Percentiles rank a stretch among this genome's conserved stretches.
Conservation (phyloP, 305 asterid species). For the Fraxinus baroniana region DNA sequence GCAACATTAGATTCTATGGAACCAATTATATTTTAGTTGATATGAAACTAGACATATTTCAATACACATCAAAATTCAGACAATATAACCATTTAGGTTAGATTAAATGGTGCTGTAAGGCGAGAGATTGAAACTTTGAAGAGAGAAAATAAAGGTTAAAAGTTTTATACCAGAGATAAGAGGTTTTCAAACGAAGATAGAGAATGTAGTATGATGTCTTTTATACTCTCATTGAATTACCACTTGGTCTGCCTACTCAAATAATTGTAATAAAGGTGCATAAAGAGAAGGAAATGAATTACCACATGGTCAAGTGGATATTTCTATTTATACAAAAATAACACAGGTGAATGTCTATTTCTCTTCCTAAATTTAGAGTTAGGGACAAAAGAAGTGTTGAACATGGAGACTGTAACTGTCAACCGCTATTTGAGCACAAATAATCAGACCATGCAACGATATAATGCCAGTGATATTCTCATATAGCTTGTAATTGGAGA, state of each 20-base stretch:
- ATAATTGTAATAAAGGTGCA: constrained; percentile 3
- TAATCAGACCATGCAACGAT: constrained; percentile 4
- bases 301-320: constrained; percentile 7
- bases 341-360: constrained; percentile 14
- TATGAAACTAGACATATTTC: constrained; percentile 2
- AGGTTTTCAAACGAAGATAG: not conserved
- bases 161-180: not conserved
- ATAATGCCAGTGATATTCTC: constrained; percentile 9
- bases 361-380: not conserved
- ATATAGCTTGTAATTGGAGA: constrained; percentile 7
- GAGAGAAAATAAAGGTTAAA: not conserved
- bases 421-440: constrained; percentile 13
- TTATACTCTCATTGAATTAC: not conserved
- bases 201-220: not conserved
- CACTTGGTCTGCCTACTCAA: not conserved
- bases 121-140: not conserved
- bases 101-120: constrained; percentile 3
- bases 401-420: constrained; percentile 6
- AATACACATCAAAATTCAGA: constrained; percentile 2
- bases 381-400: constrained; percentile 6
- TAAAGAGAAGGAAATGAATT: not conserved
- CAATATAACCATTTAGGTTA: constrained; percentile 1
- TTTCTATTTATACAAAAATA: constrained; percentile 4
- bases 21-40: constrained; percentile 20
- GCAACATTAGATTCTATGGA: constrained; percentile 4